Base-by-base conservation (phyloP, 495 filamentous ascomycete genomes). In the Annulohypoxylon maeteangense region DNA sequence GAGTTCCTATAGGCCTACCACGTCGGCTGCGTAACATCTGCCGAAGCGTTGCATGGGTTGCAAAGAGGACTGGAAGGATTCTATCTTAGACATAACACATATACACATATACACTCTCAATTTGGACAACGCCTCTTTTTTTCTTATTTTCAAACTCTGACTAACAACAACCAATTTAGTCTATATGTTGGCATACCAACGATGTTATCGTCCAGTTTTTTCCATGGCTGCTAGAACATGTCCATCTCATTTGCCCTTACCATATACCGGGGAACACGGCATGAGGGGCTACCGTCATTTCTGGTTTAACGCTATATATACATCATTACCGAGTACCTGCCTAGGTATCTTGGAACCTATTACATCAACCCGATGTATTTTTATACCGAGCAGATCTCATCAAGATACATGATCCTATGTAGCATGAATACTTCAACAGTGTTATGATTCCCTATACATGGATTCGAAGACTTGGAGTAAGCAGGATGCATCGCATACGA, bases 1-100 rank as follows among this genome's bases (percentile, higher is more conserved):
- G 61, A 22, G 12, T 67, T 74, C 71, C 61, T 67, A 74, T 70
- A 59, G 71, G 71, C 14, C 38, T 22, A 42, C 29, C 45, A 22
- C 27, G 25, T 58, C 31, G 4, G 32, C 25, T 42, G 42, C 57
- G 66, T 29, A 44, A 22, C 59, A 65, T 72, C 54, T 72, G 29
- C 65, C 65, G 61, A 65, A 58, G 47, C 32, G 32, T 36, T 36
- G 32, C 32, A 36, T 36, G 11, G 4, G 50, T 58, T 65, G 51
- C 64, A 48, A 55, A 40, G 7, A 56, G 25, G 11, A 55, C 40
- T 51, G 42, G 32, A 60, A 36, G 38, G 29, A 50, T 44, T 38
- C 40, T 62, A 38, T 56, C 40, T 36, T 11, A 36, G 8, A 36
- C 32, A 36, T 11, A 36, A 38, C 18, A 29, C 23, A 8, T 22